phyloP scores from a whole-genome alignment of 306 rosid genomes.

The Ormosia semicastrata region DNA sequence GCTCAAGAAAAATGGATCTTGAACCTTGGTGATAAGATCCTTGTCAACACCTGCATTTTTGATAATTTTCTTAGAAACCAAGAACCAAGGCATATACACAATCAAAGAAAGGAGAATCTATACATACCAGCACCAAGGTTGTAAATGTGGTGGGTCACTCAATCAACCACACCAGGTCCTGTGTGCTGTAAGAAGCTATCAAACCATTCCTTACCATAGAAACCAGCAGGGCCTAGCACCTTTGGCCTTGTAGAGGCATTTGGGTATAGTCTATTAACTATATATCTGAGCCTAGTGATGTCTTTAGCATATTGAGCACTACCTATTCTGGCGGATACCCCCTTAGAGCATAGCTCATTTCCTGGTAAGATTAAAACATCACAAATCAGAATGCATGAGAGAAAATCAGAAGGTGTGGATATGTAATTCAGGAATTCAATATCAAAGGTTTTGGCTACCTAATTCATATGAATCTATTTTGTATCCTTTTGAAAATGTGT shows the following conservation, averaged over 20 bases:
- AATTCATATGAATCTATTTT: conserved; percentile 61
- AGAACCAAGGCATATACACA: not conserved
- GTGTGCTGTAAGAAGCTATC: conserved; percentile 43
- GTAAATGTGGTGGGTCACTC: conserved; percentile 67
- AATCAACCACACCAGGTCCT: conserved; percentile 50
- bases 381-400: not conserved
- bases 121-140: conserved; percentile 70
- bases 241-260: conserved; percentile 46
- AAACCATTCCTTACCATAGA: conserved; percentile 58
- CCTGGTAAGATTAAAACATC: conserved; percentile 30
- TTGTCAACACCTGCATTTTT: conserved; percentile 50
- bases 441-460: conserved; percentile 23
- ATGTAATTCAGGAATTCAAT: not conserved
- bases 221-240: conserved; percentile 67
- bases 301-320: conserved; percentile 58
- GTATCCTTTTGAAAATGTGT: conserved; percentile 59
- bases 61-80: not conserved
- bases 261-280: conserved; percentile 41
- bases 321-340: conserved; percentile 48
- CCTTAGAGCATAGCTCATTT: conserved; percentile 53
- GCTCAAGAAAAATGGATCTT: conserved; percentile 52
- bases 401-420: not conserved
- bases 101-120: not conserved
- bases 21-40: conserved; percentile 46
- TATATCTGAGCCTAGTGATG: conserved; percentile 30